These are phyloP conservation scores for Termitomyces sp. DNA, from an alignment of 768 basidiomycete species.

Conservation along the genomic window DNA sequence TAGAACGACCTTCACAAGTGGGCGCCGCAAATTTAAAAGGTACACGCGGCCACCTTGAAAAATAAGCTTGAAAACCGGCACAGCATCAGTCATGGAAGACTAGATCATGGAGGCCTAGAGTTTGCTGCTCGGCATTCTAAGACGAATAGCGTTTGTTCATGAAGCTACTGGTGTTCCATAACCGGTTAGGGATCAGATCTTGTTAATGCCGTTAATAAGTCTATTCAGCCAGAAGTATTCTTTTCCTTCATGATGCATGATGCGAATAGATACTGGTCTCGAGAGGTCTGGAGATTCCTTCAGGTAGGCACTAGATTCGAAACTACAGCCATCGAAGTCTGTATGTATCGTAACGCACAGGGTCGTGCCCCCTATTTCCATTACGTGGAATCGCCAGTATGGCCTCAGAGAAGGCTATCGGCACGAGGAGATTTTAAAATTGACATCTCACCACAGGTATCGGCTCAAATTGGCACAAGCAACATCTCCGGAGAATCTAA, in stretches of 20 bases:
- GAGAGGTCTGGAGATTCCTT: background rate
- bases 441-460: background rate
- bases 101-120: background rate
- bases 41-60: background rate
- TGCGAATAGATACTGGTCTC: background rate
- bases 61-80: background rate
- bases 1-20: background rate
- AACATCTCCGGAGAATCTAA: background rate
- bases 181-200: background rate
- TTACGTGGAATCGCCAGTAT: background rate
- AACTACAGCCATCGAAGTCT: background rate
- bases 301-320: background rate
- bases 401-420: background rate
- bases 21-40: background rate
- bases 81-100: background rate
- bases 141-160: background rate
- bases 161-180: background rate
- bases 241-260: background rate
- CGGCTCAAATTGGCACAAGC: background rate
- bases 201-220: background rate
- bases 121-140: background rate
- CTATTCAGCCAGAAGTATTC: background rate
- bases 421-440: background rate
- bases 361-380: background rate
- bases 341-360: background rate